phyloP scores from a whole-genome alignment of 169 alveolate genomes.

The Plasmodium knowlesi region DNA sequence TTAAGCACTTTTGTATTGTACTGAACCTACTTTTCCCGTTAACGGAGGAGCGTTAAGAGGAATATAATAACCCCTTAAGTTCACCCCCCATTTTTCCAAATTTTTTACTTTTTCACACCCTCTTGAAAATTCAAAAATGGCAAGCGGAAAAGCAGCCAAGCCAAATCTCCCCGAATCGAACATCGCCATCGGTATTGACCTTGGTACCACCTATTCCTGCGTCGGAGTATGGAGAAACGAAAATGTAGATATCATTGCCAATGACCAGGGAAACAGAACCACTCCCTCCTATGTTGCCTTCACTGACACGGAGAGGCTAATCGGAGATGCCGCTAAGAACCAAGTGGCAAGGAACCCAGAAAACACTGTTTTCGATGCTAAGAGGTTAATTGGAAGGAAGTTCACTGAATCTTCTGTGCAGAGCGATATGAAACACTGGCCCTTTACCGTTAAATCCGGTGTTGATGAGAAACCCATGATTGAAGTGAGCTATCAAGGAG shows the following conservation, averaged over 20 bases:
- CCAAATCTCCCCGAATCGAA: conserved; percentile 74
- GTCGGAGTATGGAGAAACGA: conserved; percentile 96
- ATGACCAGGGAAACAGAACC: conserved; percentile 98
- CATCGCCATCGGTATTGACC: conserved; percentile 94
- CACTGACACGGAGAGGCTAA: conserved; percentile 97
- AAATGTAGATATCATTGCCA: conserved; percentile 97
- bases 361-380: conserved; percentile 97
- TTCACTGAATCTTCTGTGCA: conserved; percentile 93
- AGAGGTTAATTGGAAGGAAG: conserved; percentile 97
- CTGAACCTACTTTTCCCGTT: not conserved
- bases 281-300: conserved; percentile 99
- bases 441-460: conserved; percentile 93
- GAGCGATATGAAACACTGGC: conserved; percentile 95
- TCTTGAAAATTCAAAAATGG: conserved; percentile 10
- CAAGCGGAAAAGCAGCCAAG: conserved; percentile 59
- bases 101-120: not conserved
- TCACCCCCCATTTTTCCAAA: not conserved
- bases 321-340: conserved; percentile 98
- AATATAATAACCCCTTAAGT: too few species aligned
- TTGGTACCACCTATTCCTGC: conserved; percentile 97
- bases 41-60: not conserved
- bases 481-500: conserved; percentile 91
- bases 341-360: conserved; percentile 96
- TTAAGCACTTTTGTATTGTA: not conserved
- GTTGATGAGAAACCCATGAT: conserved; percentile 91